Conservation (phyloP, 768 basidiomycete genomes). For the Russula virescens region DNA sequence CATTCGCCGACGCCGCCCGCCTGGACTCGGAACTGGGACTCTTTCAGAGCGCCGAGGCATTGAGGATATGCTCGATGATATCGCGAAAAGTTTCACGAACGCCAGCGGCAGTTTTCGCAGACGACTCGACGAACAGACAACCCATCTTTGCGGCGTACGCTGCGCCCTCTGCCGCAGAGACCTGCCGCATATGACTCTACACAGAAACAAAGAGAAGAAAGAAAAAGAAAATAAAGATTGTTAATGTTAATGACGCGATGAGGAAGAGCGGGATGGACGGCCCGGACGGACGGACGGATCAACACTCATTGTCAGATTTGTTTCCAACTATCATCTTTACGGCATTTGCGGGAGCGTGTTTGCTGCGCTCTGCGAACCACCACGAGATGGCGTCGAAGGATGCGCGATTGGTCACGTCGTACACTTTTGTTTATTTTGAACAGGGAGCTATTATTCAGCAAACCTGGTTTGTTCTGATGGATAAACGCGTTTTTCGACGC, state of each 20-base stretch:
- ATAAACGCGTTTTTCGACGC: slow-evolving; percentile 10
- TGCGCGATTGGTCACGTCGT: slow-evolving; percentile 88
- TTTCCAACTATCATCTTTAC: slow-evolving; percentile 93
- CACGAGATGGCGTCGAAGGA: slow-evolving; percentile 87
- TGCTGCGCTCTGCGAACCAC: slow-evolving; percentile 91
- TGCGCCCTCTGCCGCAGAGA: slow-evolving; percentile 68
- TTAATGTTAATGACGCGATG: too few species aligned
- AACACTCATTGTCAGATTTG: slow-evolving; percentile 82
- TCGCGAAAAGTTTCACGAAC: slow-evolving; percentile 73
- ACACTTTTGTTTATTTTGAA: slow-evolving; percentile 57
- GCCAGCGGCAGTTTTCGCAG: slow-evolving; percentile 82
- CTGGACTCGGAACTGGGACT: too few species aligned
- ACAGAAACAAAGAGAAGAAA: not conserved
- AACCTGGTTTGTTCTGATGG: too few species aligned
- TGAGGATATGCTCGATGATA: slow-evolving; percentile 70
- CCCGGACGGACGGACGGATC: too few species aligned
- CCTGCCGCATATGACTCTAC: slow-evolving; percentile 84
- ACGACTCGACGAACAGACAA: slow-evolving; percentile 84
- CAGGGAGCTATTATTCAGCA: too few species aligned
- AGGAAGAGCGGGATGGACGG: not conserved
- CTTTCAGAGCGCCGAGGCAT: not conserved
- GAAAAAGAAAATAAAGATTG: too few species aligned
- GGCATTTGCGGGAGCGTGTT: slow-evolving; percentile 76
- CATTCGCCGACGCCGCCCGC: too few species aligned
- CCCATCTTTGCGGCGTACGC: slow-evolving; percentile 78